Evolutionary conservation across 495 filamentous ascomycete species (phyloP).

Genomic region (Aspergillus mulundensis): DNA sequence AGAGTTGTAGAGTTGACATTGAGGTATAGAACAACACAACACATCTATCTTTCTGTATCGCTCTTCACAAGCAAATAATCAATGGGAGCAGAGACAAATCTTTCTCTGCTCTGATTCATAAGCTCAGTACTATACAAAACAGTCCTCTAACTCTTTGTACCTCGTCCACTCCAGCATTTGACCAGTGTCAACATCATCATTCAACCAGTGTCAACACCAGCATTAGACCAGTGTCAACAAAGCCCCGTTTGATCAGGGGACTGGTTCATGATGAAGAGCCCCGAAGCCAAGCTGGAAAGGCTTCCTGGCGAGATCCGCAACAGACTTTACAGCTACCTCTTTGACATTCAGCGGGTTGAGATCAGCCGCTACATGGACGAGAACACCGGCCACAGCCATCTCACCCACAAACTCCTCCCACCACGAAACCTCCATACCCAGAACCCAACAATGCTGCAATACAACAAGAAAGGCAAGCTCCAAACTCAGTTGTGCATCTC

Average conservation of each 20-base stretch:
- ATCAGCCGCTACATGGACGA: conserved; percentile 7
- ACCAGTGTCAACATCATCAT: too few relatives aligned
- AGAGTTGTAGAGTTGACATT: neutral
- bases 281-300: neutral
- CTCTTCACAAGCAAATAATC: too few relatives aligned
- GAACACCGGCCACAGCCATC: conserved; percentile 2
- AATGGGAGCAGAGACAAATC: too few relatives aligned
- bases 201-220: neutral
- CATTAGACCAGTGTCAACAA: too few relatives aligned
- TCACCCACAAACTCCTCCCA: conserved; percentile 6
- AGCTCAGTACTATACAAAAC: neutral
- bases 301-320: conserved; percentile 16
- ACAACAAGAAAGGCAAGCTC: neutral
- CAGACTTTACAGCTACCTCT: conserved; percentile 18
- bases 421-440: conserved; percentile 3
- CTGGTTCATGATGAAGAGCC: neutral
- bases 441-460: neutral
- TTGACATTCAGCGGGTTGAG: conserved; percentile 8
- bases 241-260: too few relatives aligned
- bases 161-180: neutral
- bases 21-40: neutral
- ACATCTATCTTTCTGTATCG: too few relatives aligned
- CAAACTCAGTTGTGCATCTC: conserved; percentile 9
- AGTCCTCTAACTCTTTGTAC: neutral
- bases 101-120: too few relatives aligned